These are phyloP conservation scores for Fusarium denticulatum DNA, from an alignment of 2,329 filamentous ascomycete species.

Conservation along the genomic window DNA sequence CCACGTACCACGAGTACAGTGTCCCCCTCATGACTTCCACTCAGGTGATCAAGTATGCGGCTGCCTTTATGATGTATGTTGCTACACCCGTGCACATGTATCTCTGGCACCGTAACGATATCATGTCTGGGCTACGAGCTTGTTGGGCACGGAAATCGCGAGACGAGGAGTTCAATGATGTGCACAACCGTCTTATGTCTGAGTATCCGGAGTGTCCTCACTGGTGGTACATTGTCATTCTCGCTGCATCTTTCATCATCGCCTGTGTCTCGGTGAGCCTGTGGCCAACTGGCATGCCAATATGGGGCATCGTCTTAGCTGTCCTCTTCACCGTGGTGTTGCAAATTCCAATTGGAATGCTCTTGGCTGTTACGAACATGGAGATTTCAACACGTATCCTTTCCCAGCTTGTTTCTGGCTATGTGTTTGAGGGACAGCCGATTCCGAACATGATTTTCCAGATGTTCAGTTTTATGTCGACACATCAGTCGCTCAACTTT, in stretches of 20 bases:
- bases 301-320: constrained; percentile 62
- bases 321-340: constrained; percentile 61
- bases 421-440: constrained; percentile 71
- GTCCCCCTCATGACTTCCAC: constrained; percentile 61
- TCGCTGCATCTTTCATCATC: constrained; percentile 58
- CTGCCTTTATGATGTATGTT: constrained; percentile 44
- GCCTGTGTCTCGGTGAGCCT: constrained; percentile 49
- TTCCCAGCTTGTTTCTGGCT: constrained; percentile 73
- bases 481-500: constrained; percentile 69
- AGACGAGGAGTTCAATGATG: constrained; percentile 52
- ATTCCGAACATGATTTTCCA: constrained; percentile 79
- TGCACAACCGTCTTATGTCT: constrained; percentile 48
- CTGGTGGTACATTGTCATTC: constrained; percentile 63
- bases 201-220: constrained; percentile 58
- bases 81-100: constrained; percentile 45
- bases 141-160: constrained; percentile 39
- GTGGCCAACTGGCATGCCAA: constrained; percentile 62
- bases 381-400: constrained; percentile 71
- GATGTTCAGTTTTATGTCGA: constrained; percentile 71
- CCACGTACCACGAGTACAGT: constrained; percentile 61
- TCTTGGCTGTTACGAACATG: constrained; percentile 65
- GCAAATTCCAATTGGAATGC: constrained; percentile 65
- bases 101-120: constrained; percentile 47
- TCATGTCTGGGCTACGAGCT: constrained; percentile 41
- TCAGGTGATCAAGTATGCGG: constrained; percentile 52